Conservation (phyloP, 371 early-diverging fungal genomes). For the Umbelopsis sp. region DNA sequence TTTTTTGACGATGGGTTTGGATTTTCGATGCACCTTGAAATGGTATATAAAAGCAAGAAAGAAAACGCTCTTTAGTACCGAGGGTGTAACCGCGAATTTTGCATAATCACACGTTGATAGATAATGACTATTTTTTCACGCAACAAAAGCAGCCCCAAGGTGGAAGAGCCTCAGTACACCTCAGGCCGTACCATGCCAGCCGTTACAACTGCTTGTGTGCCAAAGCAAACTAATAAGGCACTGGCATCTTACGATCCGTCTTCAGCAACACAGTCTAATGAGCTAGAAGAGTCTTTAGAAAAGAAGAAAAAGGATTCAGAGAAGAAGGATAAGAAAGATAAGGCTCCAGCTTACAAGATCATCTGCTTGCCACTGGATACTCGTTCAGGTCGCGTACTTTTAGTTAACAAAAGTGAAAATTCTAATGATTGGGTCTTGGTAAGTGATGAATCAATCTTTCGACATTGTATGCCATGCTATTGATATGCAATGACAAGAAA, state of each 20-base stretch:
- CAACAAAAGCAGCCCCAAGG: background rate
- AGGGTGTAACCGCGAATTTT: too few relatives aligned
- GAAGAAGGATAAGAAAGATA: background rate
- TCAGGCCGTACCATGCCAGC: too few relatives aligned
- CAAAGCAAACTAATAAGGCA: too few relatives aligned
- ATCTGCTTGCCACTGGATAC: slow-evolving; percentile 1
- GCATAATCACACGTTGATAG: background rate
- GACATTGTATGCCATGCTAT: too few relatives aligned
- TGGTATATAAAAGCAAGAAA: background rate
- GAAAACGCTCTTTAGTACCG: too few relatives aligned
- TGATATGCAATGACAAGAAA: too few relatives aligned
- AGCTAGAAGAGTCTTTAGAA: too few relatives aligned
- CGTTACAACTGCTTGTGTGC: too few relatives aligned
- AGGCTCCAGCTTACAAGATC: background rate
- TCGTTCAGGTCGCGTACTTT: background rate
- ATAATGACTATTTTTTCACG: background rate
- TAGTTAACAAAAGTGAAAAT: background rate
- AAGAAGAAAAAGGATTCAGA: background rate
- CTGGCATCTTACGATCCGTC: too few relatives aligned
- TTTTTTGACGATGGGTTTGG: background rate
- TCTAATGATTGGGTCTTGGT: background rate
- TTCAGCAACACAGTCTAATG: too few relatives aligned
- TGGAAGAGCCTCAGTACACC: too few relatives aligned
- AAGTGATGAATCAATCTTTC: background rate
- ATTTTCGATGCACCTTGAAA: background rate